Percentiles rank a stretch among this genome's conserved stretches.
phyloP scores from a whole-genome alignment of 2,329 filamentous ascomycete genomes.

The Tympanopsis confertula region DNA sequence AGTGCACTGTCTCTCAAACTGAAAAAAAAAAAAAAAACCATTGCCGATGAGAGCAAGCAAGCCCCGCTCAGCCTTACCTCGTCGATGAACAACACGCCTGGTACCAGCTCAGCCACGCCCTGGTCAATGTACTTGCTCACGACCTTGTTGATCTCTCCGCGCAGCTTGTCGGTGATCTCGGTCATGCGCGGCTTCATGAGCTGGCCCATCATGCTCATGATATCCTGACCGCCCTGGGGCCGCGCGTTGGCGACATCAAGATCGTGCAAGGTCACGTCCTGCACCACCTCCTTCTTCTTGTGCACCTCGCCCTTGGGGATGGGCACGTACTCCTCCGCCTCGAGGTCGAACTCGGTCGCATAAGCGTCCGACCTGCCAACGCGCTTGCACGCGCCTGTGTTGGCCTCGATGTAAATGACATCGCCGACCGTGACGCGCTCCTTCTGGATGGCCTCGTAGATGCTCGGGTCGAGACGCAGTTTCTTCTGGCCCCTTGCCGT shows the following conservation, averaged over 20 bases:
- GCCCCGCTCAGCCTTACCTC: slow-evolving; percentile 49
- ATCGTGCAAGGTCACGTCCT: slow-evolving; percentile 95
- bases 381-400: slow-evolving; percentile 94
- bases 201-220: slow-evolving; percentile 99
- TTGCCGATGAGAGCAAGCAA: slow-evolving; percentile 4
- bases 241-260: slow-evolving; percentile 90
- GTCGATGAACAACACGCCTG: slow-evolving; percentile 95
- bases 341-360: slow-evolving; percentile 94
- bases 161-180: slow-evolving; percentile 95
- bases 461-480: slow-evolving; percentile 87
- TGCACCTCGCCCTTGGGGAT: slow-evolving; percentile 98
- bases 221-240: slow-evolving; percentile 93
- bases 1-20: slow-evolving; percentile 9
- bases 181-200: slow-evolving; percentile 99
- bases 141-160: slow-evolving; percentile 95
- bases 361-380: slow-evolving; percentile 94
- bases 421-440: slow-evolving; percentile 92
- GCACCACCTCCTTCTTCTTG: slow-evolving; percentile 99
- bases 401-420: slow-evolving; percentile 98
- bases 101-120: slow-evolving; percentile 93
- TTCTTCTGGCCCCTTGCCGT: slow-evolving; percentile 96
- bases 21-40: slow-evolving; percentile 6
- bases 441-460: slow-evolving; percentile 98
- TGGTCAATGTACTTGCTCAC: slow-evolving; percentile 99
- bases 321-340: slow-evolving; percentile 97